phyloP scores from a whole-genome alignment of 2,329 filamentous ascomycete genomes.

The Neopestalotiopsis clavispora region DNA sequence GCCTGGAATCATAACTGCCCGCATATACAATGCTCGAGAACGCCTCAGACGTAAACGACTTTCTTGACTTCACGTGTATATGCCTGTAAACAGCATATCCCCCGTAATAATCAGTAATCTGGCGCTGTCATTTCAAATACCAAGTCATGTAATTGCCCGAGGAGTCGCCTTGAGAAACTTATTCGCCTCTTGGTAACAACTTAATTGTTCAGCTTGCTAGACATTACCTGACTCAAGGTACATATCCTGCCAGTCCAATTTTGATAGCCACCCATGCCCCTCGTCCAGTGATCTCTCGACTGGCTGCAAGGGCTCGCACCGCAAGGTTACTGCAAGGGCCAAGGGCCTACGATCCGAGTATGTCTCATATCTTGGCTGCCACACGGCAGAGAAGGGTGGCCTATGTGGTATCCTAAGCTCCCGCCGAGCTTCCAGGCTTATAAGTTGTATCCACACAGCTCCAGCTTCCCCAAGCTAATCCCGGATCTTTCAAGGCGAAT shows the following conservation, averaged over 20 bases:
- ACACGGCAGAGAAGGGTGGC: constrained; percentile 26
- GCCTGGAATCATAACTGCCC: background rate
- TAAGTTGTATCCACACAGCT: constrained; percentile 32
- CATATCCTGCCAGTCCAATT: background rate
- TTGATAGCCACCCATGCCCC: background rate
- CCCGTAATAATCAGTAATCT: background rate
- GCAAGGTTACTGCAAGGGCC: constrained; percentile 38
- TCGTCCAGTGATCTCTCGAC: background rate
- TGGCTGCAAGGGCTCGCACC: constrained; percentile 7
- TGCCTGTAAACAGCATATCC: background rate
- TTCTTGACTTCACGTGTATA: background rate
- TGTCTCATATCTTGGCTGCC: constrained; percentile 28
- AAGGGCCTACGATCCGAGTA: constrained; percentile 43
- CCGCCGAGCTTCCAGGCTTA: constrained; percentile 32
- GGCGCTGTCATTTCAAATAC: background rate
- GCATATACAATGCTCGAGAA: background rate
- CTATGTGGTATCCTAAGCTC: constrained; percentile 32
- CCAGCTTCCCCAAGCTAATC: constrained; percentile 32
- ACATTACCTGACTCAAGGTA: background rate
- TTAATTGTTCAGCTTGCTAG: background rate
- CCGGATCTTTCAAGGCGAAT: constrained; percentile 35
- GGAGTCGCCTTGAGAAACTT: background rate
- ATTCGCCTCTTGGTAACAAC: background rate
- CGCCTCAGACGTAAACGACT: background rate
- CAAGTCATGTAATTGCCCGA: background rate